Evolutionary conservation across 2,329 filamentous ascomycete genomes (phyloP), one percentile per base, ranked within the genome.

Genomic region (Colletotrichum karsti): DNA sequence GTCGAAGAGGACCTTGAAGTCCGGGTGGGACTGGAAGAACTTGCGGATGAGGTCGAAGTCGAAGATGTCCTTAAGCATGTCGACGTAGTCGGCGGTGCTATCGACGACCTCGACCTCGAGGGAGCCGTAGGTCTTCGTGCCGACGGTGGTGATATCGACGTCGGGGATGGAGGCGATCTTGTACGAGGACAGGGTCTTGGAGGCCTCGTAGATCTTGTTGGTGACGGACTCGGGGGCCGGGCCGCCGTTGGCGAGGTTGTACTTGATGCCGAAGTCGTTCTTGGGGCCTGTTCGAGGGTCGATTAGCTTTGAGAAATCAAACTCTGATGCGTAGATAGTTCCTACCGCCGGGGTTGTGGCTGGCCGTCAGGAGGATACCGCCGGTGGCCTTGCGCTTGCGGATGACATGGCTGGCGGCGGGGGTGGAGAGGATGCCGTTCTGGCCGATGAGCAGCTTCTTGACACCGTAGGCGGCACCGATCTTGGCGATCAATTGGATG

Each of bases 181-280:
- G 89, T 98, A 99, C 56, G 92, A 94, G 48, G 90, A 93, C 74
- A 99, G 87, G 71, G 88, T 90, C 88, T 98, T 98, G 74, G 95
- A 95, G 69, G 91, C 90, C 75, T 95, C 93, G 84, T 89, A 98
- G 80, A 99, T 98, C 86, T 97, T 97, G 90, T 99, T 97, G 73
- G 96, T 99, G 73, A 99, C 93, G 61, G 93, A 92, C 82, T 99
- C 96, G 67, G 96, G 96, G 63, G 96, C 96, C 46, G 96, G 96
- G 63, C 95, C 96, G 75, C 96, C 96, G 78, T 99, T 98, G 80
- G 94, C 87, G 67, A 99, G 87, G 87, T 99, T 99, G 89, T 99
- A 99, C 86, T 99, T 99, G 91, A 99, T 99, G 75, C 96, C 96
- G 76, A 99, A 99, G 83, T 99, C 96, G 79, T 96, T 92, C 74